Conservation (phyloP, 371 early-diverging fungal species). For the Synchytrium microbalum region DNA sequence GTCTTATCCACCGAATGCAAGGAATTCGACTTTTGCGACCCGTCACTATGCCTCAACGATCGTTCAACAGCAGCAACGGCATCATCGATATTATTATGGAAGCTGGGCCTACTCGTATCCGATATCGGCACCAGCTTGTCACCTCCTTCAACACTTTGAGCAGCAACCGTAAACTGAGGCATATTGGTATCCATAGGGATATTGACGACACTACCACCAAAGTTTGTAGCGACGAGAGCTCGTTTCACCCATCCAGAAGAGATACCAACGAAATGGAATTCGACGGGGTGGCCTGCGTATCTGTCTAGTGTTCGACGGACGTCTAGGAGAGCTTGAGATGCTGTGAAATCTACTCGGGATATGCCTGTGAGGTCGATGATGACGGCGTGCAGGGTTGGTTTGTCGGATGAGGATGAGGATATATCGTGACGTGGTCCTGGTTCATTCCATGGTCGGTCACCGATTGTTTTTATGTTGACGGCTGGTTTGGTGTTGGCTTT, state of each 20-base stretch:
- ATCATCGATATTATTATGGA: not conserved
- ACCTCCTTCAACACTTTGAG: not conserved
- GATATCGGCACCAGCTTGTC: not conserved
- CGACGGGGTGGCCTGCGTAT: slow-evolving; percentile 39
- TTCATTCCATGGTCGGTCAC: slow-evolving; percentile 16
- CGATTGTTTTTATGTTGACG: slow-evolving; percentile 34
- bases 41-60: too few species aligned
- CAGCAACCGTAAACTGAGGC: not conserved
- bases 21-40: too few species aligned
- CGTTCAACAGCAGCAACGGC: not conserved
- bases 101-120: not conserved
- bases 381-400: slow-evolving; percentile 56
- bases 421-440: not conserved
- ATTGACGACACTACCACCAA: not conserved
- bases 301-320: slow-evolving; percentile 44
- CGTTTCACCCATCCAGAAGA: not conserved
- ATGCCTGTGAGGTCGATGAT: slow-evolving; percentile 61
- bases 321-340: slow-evolving; percentile 62
- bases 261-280: slow-evolving; percentile 23
- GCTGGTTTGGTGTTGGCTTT: not conserved
- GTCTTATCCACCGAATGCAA: too few species aligned
- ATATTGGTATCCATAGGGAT: not conserved
- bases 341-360: slow-evolving; percentile 62
- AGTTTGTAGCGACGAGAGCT: not conserved
- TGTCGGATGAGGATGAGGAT: slow-evolving; percentile 23